Conservation (phyloP, 495 filamentous ascomycete genomes). For the Antarctomyces pellizariae region DNA sequence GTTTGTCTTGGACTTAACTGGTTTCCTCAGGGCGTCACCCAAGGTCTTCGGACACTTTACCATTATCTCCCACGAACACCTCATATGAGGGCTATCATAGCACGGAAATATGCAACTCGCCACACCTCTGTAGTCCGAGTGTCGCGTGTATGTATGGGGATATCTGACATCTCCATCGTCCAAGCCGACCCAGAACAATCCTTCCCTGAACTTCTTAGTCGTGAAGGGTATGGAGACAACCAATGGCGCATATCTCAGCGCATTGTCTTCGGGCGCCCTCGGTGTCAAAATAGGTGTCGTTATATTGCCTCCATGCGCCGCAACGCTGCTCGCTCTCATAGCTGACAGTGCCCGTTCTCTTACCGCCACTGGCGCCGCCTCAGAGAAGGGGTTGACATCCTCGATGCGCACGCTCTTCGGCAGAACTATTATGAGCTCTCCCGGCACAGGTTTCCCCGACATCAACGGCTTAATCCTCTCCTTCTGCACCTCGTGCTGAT, state of each 20-base stretch:
- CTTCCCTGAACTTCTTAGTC: slow-evolving; percentile 52
- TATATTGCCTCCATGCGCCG: slow-evolving; percentile 5
- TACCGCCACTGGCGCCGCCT: slow-evolving; percentile 26
- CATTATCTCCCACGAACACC: slow-evolving; percentile 70
- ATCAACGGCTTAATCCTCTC: slow-evolving; percentile 38
- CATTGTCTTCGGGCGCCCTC: slow-evolving; percentile 10
- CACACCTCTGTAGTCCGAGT: slow-evolving; percentile 48
- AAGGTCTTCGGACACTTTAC: slow-evolving; percentile 68
- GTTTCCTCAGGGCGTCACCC: slow-evolving; percentile 45
- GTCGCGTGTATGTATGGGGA: slow-evolving; percentile 78
- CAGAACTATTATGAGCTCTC: slow-evolving; percentile 35
- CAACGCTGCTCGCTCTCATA: slow-evolving; percentile 6
- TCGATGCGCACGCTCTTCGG: slow-evolving; percentile 46
- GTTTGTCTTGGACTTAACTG: slow-evolving; percentile 5
- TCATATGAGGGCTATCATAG: slow-evolving; percentile 54
- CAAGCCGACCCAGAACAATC: slow-evolving; percentile 73
- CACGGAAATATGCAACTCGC: slow-evolving; percentile 80
- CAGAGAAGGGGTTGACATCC: slow-evolving; percentile 31
- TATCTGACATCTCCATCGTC: slow-evolving; percentile 56
- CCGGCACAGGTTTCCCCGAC: slow-evolving; percentile 27
- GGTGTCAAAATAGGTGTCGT: slow-evolving; percentile 5
- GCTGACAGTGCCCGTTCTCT: slow-evolving; percentile 7
- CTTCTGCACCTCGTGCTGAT: slow-evolving; percentile 57
- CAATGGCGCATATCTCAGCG: slow-evolving; percentile 10
- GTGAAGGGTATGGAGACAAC: slow-evolving; percentile 44